Percentiles rank a stretch among this genome's conserved stretches.
These are phyloP conservation scores for Cucumis hystrix DNA, from an alignment of 306 rosid genomes.

Conservation along the genomic window DNA sequence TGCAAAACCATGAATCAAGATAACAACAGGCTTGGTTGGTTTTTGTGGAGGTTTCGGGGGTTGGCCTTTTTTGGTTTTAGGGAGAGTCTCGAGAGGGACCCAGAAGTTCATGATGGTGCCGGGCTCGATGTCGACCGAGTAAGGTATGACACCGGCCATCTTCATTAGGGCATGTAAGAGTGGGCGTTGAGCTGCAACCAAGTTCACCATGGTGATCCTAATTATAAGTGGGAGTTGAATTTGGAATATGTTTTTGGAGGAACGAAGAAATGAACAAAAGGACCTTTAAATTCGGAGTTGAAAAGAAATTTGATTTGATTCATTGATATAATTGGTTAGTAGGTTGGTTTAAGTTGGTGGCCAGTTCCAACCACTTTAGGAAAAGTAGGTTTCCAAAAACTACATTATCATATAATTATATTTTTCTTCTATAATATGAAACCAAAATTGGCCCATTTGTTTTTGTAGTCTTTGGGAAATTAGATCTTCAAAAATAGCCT, in stretches of 20 bases:
- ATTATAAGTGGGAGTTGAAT: background rate
- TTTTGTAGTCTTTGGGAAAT: too few species aligned
- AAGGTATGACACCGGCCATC: constrained; percentile 66
- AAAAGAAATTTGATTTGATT: background rate
- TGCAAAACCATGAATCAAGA: constrained; percentile 71
- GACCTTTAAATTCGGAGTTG: background rate
- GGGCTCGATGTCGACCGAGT: constrained; percentile 59
- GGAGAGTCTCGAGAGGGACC: constrained; percentile 50
- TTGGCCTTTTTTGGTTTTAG: constrained; percentile 32
- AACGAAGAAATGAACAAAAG: background rate
- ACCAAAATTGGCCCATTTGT: background rate
- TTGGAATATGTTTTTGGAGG: background rate
- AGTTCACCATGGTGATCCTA: constrained; percentile 48
- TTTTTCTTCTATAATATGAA: background rate
- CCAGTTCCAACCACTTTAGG: background rate
- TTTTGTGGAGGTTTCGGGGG: constrained; percentile 7
- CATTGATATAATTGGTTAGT: too few species aligned
- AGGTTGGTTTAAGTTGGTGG: background rate
- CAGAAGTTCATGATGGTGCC: constrained; percentile 74
- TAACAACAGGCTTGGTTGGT: constrained; percentile 60
- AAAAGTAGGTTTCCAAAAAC: background rate
- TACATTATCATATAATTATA: background rate
- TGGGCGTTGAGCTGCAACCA: constrained; percentile 60
- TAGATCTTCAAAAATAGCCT: too few species aligned
- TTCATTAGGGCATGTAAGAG: constrained; percentile 58